These are phyloP conservation scores for Pleurotus sapidus DNA, from an alignment of 768 basidiomycete species.

Conservation along the genomic window DNA sequence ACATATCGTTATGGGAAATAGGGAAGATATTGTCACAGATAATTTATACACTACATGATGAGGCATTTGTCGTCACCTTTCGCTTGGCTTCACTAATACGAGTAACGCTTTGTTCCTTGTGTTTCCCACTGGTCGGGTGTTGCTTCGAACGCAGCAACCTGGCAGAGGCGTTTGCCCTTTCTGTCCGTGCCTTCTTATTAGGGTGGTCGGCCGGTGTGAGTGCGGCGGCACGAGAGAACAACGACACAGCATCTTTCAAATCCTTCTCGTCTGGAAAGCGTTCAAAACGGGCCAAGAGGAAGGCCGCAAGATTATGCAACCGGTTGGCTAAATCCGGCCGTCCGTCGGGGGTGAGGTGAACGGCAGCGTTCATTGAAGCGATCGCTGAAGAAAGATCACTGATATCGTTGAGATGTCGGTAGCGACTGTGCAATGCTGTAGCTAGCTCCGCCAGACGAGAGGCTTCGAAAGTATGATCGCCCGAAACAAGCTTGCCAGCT, in stretches of 20 bases:
- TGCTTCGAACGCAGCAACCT: too few relatives aligned
- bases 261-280: not conserved
- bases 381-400: not conserved
- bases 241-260: not conserved
- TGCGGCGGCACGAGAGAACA: not conserved
- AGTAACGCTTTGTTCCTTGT: too few relatives aligned
- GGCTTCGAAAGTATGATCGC: not conserved
- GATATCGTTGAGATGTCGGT: not conserved
- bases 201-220: not conserved
- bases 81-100: too few relatives aligned
- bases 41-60: too few relatives aligned
- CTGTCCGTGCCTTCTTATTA: not conserved
- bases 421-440: not conserved
- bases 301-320: not conserved
- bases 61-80: too few relatives aligned
- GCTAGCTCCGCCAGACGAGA: not conserved
- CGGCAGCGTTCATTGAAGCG: not conserved
- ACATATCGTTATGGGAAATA: too few relatives aligned
- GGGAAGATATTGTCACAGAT: too few relatives aligned
- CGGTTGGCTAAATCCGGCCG: not conserved
- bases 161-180: not conserved
- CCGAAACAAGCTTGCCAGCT: not conserved
- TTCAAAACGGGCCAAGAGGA: not conserved
- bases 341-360: not conserved
- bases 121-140: too few relatives aligned